Evolutionary conservation across 495 filamentous ascomycete species (phyloP).

Genomic region (Apiosordaria backusii): DNA sequence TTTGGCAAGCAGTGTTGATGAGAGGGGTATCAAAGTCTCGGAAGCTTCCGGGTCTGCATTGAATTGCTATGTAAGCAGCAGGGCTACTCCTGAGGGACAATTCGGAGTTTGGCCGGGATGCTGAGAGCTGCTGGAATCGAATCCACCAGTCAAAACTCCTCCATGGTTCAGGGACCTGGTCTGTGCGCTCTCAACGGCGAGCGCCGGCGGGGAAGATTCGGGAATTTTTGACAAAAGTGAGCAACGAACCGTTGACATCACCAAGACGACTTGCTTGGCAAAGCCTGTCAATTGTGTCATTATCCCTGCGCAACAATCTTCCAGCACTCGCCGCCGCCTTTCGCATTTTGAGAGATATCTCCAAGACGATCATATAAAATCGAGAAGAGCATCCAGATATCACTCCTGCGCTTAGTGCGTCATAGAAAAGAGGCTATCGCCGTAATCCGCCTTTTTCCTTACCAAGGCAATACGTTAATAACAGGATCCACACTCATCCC

Average conservation of each 20-base stretch:
- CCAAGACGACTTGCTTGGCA: constrained; percentile 3
- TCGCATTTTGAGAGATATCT: neutral
- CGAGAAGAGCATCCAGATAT: neutral
- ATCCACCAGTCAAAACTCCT: neutral
- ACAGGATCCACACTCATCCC: neutral
- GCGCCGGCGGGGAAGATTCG: constrained; percentile 18
- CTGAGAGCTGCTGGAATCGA: neutral
- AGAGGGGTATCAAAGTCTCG: neutral
- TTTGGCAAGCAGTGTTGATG: neutral
- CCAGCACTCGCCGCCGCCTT: neutral
- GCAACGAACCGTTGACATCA: constrained; percentile 13
- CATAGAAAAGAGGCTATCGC: neutral
- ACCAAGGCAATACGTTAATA: neutral
- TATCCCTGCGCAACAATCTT: neutral
- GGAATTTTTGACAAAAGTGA: constrained; percentile 7
- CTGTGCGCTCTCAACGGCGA: neutral
- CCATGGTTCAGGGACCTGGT: constrained; percentile 9
- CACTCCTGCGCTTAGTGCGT: neutral
- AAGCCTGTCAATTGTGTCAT: neutral
- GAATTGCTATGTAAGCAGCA: neutral
- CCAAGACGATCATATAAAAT: neutral
- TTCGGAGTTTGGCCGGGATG: constrained; percentile 20
- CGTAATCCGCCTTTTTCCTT: neutral
- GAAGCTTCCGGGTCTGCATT: neutral
- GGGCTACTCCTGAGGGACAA: neutral